These are phyloP conservation scores for Paxillus rubicundulus DNA, from an alignment of 768 basidiomycete genomes.

Conservation along the genomic window DNA sequence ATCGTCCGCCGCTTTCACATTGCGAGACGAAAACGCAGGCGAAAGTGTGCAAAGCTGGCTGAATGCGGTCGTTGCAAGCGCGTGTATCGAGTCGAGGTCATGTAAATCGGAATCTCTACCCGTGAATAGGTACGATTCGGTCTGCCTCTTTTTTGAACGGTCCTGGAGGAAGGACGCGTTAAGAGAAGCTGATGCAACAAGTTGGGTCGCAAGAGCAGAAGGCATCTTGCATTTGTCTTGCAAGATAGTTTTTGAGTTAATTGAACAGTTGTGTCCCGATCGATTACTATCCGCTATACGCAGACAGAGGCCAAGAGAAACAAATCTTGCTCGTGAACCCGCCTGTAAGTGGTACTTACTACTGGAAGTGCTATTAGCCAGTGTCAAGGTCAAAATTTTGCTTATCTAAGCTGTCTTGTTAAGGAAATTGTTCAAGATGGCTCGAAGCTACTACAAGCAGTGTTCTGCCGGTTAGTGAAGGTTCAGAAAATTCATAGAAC, in stretches of 20 bases:
- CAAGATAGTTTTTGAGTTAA: background rate
- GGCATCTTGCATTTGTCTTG: constrained; percentile 37
- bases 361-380: too few species aligned
- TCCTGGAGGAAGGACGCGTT: constrained; percentile 73
- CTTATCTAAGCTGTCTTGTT: background rate
- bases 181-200: constrained; percentile 74
- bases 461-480: too few species aligned
- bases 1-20: constrained; percentile 11
- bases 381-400: constrained; percentile 5
- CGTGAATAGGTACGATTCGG: constrained; percentile 87
- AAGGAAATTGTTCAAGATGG: constrained; percentile 7
- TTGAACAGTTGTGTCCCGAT: background rate
- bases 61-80: constrained; percentile 77
- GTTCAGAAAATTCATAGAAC: too few species aligned
- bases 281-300: background rate
- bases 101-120: constrained; percentile 78
- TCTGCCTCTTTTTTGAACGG: constrained; percentile 53
- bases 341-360: too few species aligned
- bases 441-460: too few species aligned
- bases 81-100: constrained; percentile 83
- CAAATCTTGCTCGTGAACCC: too few species aligned
- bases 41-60: constrained; percentile 66
- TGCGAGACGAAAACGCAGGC: constrained; percentile 39
- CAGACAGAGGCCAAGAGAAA: background rate
- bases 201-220: constrained; percentile 78